Base-by-base conservation (phyloP, 192 early-diverging fungal genomes). In the Coemansia sp. region DNA sequence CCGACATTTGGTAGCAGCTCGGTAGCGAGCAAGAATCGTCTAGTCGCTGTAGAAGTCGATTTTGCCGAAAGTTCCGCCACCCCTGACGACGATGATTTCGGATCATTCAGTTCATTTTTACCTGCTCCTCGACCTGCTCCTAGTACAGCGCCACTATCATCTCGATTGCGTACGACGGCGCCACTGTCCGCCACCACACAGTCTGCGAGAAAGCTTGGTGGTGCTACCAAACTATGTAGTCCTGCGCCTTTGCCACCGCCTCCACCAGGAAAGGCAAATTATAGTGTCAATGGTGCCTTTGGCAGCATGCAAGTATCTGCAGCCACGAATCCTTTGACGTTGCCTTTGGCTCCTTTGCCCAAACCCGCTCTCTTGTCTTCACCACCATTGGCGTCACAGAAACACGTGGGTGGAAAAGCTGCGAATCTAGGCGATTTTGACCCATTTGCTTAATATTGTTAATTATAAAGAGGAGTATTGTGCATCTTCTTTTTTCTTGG, bases 371-470 rank as follows among this genome's bases (percentile, higher is more conserved):
- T 22, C n/a, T 15, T 36, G 44, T 46, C 44, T 20, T 24, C 57
- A 6, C 31, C 57, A 5, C 29, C 29, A 16, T 27, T 27, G 22
- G 6, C 57, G 10, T 49, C 68, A 34, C 80, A 83, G 49, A 72
- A 74, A 31, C 80, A 78, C n/a, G 63, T 59, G 18, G 80, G 80
- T 6, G 80, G 80, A 6, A 83, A 83, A 43, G 61, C 80, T 0
- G 18, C 70, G 12, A 69, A 83, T 43, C 63, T 83, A 10, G 80
- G 67, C 36, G 80, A 83, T 27, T 83, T 83, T 73, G 80, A 83
- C 67, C 80, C 80, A 0, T 83, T 75, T 62, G 80, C 80, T 43
- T 69, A 16, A 55, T 3, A 57, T 4, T 52, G 27, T 51, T 66
- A 59, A 31, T 20, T 59, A 20, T 59, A 46, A 3, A 44, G 11